phyloP scores from a whole-genome alignment of 1,284 basidiomycete genomes.

The Schizopora paradoxa region DNA sequence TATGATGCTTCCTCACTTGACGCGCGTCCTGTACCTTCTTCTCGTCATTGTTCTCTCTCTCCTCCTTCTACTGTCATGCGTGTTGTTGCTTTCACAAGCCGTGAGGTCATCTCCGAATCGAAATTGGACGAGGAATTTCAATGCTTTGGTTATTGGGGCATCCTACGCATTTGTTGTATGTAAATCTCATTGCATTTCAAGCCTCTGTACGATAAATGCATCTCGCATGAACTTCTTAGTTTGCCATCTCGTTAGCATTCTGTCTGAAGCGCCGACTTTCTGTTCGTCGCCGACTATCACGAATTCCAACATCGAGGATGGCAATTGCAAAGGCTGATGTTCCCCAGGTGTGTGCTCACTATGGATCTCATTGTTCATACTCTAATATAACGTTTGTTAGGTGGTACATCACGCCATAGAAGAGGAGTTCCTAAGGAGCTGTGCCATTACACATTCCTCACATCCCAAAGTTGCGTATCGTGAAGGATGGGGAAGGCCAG shows the following conservation, averaged over 20 bases:
- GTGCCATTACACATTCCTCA: constrained; percentile 71
- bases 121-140: constrained; percentile 55
- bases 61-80: constrained; percentile 54
- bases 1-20: constrained; percentile 1
- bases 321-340: constrained; percentile 58
- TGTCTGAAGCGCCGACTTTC: constrained; percentile 64
- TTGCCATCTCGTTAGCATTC: constrained; percentile 50
- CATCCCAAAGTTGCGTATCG: constrained; percentile 67
- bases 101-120: constrained; percentile 51
- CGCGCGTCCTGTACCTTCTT: constrained; percentile 35
- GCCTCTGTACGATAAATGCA: neutral
- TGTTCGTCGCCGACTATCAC: constrained; percentile 53
- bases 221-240: constrained; percentile 21
- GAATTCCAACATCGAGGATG: constrained; percentile 68
- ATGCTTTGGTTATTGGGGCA: constrained; percentile 58
- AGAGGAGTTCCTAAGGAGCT: constrained; percentile 75
- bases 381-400: constrained; percentile 32
- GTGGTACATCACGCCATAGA: constrained; percentile 67
- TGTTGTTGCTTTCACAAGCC: constrained; percentile 62
- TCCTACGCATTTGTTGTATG: constrained; percentile 63
- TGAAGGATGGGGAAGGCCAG: constrained; percentile 78
- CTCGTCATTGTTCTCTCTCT: constrained; percentile 51
- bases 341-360: constrained; percentile 54
- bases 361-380: constrained; percentile 7
- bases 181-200: constrained; percentile 12